A percentile compares a stretch with the other conserved stretches of the same genome.
These are phyloP conservation scores for Penicillium sp. DNA, from an alignment of 2,329 filamentous ascomycete species.

Conservation along the genomic window DNA sequence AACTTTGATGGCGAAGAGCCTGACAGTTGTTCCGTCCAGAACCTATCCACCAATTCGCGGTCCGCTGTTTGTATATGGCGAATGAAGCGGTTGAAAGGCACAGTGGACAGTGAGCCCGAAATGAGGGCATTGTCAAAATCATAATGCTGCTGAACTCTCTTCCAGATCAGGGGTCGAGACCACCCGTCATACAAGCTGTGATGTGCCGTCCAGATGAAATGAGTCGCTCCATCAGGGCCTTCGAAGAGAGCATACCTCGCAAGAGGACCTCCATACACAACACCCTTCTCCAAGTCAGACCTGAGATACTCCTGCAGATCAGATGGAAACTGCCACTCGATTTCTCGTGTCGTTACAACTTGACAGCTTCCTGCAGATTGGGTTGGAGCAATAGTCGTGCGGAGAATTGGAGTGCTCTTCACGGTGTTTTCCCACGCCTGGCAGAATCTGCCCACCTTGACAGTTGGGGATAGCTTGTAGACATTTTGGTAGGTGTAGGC, in stretches of 20 bases:
- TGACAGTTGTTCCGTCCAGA: neutral
- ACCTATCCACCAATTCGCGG: neutral
- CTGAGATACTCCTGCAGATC: neutral
- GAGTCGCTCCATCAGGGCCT: too few relatives aligned
- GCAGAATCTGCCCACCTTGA: neutral
- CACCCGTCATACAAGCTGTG: neutral
- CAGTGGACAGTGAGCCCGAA: too few relatives aligned
- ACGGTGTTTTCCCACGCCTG: neutral
- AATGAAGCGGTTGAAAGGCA: neutral
- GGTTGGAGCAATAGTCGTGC: neutral
- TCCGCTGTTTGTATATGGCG: neutral
- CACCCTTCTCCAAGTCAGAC: neutral
- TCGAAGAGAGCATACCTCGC: neutral
- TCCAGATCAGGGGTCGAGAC: neutral
- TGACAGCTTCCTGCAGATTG: neutral
- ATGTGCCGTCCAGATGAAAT: neutral
- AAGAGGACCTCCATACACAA: constrained; percentile 1
- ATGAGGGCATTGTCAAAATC: too few relatives aligned
- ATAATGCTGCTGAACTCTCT: neutral
- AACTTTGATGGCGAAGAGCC: neutral
- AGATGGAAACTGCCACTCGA: neutral
- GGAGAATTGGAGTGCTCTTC: neutral
- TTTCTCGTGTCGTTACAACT: neutral
- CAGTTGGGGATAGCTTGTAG: neutral
- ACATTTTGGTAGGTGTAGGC: neutral